A percentile compares a stretch with the other conserved stretches of the same genome.
Conservation (phyloP, 768 basidiomycete genomes). For the Podaxis mareebaensis region DNA sequence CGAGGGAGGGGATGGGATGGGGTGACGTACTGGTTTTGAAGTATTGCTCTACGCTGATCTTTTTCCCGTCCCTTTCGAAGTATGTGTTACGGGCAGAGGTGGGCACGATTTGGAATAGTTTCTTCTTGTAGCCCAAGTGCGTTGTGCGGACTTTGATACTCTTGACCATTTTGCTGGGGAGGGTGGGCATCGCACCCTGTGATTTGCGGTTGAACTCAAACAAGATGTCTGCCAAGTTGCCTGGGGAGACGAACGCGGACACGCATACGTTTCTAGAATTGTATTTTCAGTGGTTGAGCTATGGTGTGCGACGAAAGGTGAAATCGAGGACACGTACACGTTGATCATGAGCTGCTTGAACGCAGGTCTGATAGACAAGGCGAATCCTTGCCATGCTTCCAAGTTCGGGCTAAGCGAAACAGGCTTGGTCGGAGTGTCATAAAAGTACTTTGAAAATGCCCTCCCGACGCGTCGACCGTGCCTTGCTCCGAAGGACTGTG, state of each 20-base stretch:
- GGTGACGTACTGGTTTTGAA: slow-evolving; percentile 56
- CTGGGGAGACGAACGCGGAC: slow-evolving; percentile 53
- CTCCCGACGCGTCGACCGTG: slow-evolving; percentile 49
- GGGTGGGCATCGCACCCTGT: slow-evolving; percentile 40
- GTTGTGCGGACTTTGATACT: slow-evolving; percentile 57
- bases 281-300: not conserved
- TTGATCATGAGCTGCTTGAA: slow-evolving; percentile 52
- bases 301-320: not conserved
- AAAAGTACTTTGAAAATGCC: slow-evolving; percentile 49
- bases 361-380: slow-evolving; percentile 44
- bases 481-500: slow-evolving; percentile 46
- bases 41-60: slow-evolving; percentile 59
- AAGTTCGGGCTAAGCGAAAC: slow-evolving; percentile 29
- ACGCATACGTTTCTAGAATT: slow-evolving; percentile 49
- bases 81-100: slow-evolving; percentile 22
- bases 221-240: slow-evolving; percentile 61
- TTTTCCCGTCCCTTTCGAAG: slow-evolving; percentile 34
- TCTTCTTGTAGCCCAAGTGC: slow-evolving; percentile 56
- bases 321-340: slow-evolving; percentile 31
- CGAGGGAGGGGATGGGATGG: not conserved
- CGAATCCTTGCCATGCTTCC: slow-evolving; percentile 44
- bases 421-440: slow-evolving; percentile 28
- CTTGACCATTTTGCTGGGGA: slow-evolving; percentile 47
- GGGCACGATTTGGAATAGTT: slow-evolving; percentile 22
- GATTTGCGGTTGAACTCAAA: slow-evolving; percentile 42